Evolutionary conservation across 139 green algal species (phyloP).

Genomic region (Tetraselmis chui): DNA sequence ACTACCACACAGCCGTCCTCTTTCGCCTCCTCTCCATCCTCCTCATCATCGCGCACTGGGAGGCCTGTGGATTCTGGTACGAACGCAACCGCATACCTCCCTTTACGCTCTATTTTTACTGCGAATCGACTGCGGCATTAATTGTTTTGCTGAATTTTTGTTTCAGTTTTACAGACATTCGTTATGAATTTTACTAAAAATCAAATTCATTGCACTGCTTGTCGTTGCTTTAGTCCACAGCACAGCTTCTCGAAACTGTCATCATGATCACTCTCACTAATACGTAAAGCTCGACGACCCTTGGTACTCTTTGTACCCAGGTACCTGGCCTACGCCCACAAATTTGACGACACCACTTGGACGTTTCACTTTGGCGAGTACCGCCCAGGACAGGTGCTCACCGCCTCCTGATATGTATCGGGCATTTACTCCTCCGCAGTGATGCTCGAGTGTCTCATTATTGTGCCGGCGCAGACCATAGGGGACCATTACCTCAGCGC

Average conservation of each 20-base stretch:
- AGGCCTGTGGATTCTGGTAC: neutral
- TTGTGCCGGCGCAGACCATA: neutral
- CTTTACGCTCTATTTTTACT: neutral
- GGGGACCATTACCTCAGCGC: neutral
- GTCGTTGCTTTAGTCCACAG: neutral
- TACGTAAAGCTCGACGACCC: no score
- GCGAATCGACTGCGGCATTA: no score
- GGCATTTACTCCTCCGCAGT: neutral
- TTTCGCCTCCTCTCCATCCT: neutral
- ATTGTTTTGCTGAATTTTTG: neutral
- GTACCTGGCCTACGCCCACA: neutral
- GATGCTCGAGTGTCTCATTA: no score
- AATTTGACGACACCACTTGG: neutral
- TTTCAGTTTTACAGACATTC: neutral
- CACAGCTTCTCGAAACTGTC: no score
- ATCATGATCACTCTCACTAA: no score
- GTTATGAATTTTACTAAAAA: neutral
- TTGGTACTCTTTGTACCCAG: no score
- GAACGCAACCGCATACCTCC: neutral
- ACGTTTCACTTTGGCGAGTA: neutral
- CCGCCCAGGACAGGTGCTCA: neutral
- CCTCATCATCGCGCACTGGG: neutral
- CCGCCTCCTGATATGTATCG: neutral
- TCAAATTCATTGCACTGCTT: neutral
- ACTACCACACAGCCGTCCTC: neutral